A percentile compares a stretch with the other conserved stretches of the same genome.
Conservation (phyloP, 768 basidiomycete genomes). For the Termitomyces sp. region DNA sequence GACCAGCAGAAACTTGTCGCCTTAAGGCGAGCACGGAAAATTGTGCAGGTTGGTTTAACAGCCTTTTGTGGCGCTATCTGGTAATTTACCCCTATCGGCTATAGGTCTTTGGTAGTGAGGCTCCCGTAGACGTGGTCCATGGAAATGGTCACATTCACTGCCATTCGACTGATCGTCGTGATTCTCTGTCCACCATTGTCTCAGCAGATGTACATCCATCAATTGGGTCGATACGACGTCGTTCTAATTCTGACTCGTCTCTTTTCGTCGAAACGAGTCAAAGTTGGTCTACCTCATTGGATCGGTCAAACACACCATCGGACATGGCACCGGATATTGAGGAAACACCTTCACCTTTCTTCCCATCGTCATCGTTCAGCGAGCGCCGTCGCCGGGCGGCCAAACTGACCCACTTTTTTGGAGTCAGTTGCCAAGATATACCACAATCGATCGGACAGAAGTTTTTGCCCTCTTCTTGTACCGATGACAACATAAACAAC, state of each 20-base stretch:
- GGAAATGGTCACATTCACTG: background rate
- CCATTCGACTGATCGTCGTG: conserved; percentile 3
- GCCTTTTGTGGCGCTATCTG: conserved; percentile 1
- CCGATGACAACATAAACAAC: background rate
- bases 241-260: conserved; percentile 15
- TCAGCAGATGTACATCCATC: conserved; percentile 7
- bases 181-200: conserved; percentile 11
- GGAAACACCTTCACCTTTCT: background rate
- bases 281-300: background rate
- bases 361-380: conserved; percentile 9
- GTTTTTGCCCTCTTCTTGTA: background rate
- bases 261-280: conserved; percentile 1
- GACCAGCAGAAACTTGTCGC: conserved; percentile 32
- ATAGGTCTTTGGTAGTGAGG: conserved; percentile 50
- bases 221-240: conserved; percentile 5
- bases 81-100: background rate
- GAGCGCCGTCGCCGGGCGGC: conserved; percentile 39
- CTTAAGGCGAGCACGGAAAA: conserved; percentile 47
- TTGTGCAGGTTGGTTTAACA: conserved; percentile 39
- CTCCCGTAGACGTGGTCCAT: conserved; percentile 38
- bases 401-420: conserved; percentile 58
- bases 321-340: background rate
- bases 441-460: conserved; percentile 21
- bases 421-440: conserved; percentile 47
- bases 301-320: background rate